A percentile compares a stretch with the other conserved stretches of the same genome.
These are phyloP conservation scores for Annona squamosa DNA, from an alignment of 164 flowering plant species.

Conservation along the genomic window DNA sequence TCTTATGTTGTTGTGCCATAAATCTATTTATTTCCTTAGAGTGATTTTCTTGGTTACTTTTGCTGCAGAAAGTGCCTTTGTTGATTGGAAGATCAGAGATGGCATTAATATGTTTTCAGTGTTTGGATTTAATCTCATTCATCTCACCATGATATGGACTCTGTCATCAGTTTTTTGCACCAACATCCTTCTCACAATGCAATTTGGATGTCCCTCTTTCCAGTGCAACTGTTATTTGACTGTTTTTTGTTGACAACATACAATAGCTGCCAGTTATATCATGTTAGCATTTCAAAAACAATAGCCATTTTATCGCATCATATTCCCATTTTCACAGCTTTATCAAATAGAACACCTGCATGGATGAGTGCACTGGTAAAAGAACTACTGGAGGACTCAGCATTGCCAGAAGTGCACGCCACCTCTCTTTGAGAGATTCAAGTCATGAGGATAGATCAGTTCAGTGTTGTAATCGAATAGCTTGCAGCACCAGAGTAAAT, in stretches of 20 bases:
- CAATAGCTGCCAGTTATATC: neutral
- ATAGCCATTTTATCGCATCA: neutral
- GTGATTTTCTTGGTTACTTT: neutral
- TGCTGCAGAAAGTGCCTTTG: neutral
- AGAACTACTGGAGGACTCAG: constrained; percentile 31
- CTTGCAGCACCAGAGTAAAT: constrained; percentile 64
- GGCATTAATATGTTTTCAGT: neutral
- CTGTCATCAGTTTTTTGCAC: neutral
- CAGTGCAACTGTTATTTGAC: neutral
- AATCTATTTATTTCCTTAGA: neutral
- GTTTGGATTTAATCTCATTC: neutral
- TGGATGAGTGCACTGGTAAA: constrained; percentile 56
- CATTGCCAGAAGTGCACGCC: constrained; percentile 35
- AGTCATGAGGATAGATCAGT: constrained; percentile 27
- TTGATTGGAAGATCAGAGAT: neutral
- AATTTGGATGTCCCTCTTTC: neutral
- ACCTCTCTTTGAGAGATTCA: constrained; percentile 35
- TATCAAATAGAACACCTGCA: constrained; percentile 10
- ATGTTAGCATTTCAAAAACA: constrained; percentile 13
- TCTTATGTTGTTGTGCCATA: neutral
- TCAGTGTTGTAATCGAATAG: constrained; percentile 55
- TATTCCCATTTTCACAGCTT: neutral
- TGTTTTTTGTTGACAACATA: neutral
- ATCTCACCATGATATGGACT: neutral
- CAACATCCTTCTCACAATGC: neutral